Evolutionary conservation across 768 basidiomycete genomes (phyloP), one percentile per base, ranked within the genome.

Genomic region (Hysterangium stoloniferum): DNA sequence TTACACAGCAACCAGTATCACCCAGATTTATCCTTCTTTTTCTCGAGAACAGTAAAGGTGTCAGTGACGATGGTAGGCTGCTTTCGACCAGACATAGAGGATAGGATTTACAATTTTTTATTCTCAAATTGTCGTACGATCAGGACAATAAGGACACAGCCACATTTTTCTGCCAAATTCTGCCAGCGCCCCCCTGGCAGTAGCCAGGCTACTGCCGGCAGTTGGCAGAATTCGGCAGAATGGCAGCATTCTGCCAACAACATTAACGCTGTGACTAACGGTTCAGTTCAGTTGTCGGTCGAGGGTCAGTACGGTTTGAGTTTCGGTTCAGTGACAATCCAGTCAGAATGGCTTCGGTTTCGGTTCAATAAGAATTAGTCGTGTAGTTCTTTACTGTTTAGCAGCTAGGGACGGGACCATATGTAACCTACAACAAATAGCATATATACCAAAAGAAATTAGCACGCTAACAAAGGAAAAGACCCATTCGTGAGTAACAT

Each of bases 231-330:
- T 40, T 15, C n/a, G n/a, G 22, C 37, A 40, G 37, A 15, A 40
- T 40, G 37, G 37, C 37, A 40, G 8, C 8, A 40, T 22, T 40
- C n/a, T 40, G 37, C 37, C 37, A 40, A 40, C 37, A 40, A 40
- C 37, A 40, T 22, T 40, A 40, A n/a, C n/a, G n/a, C n/a, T n/a
- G n/a, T n/a, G n/a, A n/a, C n/a, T n/a, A n/a, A n/a, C n/a, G n/a
- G n/a, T n/a, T n/a, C n/a, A n/a, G n/a, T n/a, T n/a, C n/a, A n/a
- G n/a, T n/a, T n/a, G n/a, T n/a, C n/a, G n/a, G n/a, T n/a, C n/a
- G n/a, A n/a, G n/a, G n/a, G n/a, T n/a, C n/a, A n/a, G n/a, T n/a
- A n/a, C n/a, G n/a, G n/a, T n/a, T n/a, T n/a, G n/a, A n/a, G n/a
- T n/a, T n/a, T n/a, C n/a, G n/a, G n/a, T n/a, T n/a, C n/a, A n/a